Percentiles rank a stretch among this genome's conserved stretches.
These are phyloP conservation scores for Colletotrichum sp. DNA, from an alignment of 2,329 filamentous ascomycete genomes.

Conservation along the genomic window DNA sequence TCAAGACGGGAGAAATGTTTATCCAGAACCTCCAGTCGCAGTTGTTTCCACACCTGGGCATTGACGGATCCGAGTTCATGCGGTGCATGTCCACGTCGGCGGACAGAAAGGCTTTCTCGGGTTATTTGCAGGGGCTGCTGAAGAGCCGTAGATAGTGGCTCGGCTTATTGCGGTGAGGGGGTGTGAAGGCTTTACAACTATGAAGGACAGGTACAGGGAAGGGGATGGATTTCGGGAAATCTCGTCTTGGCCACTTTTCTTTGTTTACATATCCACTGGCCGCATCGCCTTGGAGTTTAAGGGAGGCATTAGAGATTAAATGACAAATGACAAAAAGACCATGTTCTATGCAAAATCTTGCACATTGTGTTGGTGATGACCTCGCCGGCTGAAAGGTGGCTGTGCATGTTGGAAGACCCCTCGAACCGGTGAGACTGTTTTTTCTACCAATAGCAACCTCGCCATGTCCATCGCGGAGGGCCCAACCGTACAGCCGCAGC, in stretches of 20 bases:
- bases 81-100: conserved; percentile 61
- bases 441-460: no score
- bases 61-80: conserved; percentile 66
- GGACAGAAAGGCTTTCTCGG: conserved; percentile 66
- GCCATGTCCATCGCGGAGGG: no score
- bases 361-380: not conserved
- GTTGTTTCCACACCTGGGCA: conserved; percentile 69
- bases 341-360: not conserved
- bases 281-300: conserved; percentile 23
- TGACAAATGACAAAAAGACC: conserved; percentile 21
- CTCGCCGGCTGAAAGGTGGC: not conserved
- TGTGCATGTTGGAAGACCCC: not conserved
- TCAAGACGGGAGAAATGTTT: conserved; percentile 86
- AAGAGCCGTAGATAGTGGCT: conserved; percentile 42
- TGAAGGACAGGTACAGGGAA: not conserved
- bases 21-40: conserved; percentile 69
- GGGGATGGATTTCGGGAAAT: not conserved
- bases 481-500: not conserved
- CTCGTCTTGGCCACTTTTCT: conserved; percentile 21
- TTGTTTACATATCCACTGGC: conserved; percentile 24
- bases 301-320: conserved; percentile 23
- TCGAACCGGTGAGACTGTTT: no score
- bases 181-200: not conserved
- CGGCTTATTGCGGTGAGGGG: conserved; percentile 9
- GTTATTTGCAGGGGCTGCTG: conserved; percentile 66